phyloP scores from a whole-genome alignment of 2,329 filamentous ascomycete genomes.

The Colletotrichum tabaci region DNA sequence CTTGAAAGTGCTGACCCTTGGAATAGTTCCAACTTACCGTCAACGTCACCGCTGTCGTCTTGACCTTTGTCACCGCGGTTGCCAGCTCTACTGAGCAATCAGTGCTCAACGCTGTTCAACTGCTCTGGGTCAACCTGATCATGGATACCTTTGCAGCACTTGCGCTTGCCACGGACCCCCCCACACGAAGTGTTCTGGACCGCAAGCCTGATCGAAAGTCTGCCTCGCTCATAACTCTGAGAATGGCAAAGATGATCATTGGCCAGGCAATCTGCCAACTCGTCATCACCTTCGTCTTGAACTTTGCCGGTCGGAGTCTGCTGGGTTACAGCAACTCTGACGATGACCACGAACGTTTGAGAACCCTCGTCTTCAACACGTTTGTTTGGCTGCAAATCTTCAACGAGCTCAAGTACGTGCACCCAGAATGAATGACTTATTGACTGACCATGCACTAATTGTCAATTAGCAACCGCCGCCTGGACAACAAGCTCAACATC shows the following conservation, averaged over 20 bases:
- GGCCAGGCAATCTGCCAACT: constrained; percentile 75
- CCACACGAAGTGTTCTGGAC: constrained; percentile 51
- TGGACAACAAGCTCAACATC: constrained; percentile 91
- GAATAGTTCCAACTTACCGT: constrained; percentile 70
- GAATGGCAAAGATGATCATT: constrained; percentile 76
- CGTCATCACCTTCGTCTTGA: constrained; percentile 62
- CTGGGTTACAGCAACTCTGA: constrained; percentile 23
- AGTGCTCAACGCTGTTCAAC: constrained; percentile 72
- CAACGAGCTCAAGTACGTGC: constrained; percentile 61
- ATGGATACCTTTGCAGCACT: constrained; percentile 75
- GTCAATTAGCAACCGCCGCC: constrained; percentile 75
- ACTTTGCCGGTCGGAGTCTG: constrained; percentile 29
- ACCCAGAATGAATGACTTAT: background rate
- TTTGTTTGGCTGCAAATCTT: constrained; percentile 90
- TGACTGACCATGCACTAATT: constrained; percentile 50
- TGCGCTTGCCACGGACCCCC: constrained; percentile 58
- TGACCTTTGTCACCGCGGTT: constrained; percentile 72
- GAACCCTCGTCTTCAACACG: constrained; percentile 86
- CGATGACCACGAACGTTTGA: constrained; percentile 63
- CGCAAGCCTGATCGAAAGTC: constrained; percentile 63
- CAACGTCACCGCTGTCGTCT: constrained; percentile 73
- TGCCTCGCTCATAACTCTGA: constrained; percentile 35
- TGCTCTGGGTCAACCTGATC: constrained; percentile 76
- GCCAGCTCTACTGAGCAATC: constrained; percentile 63
- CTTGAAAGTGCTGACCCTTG: constrained; percentile 64